Evolutionary conservation across 192 early-diverging fungal species (phyloP).

Genomic region (Spinellus fusiger): DNA sequence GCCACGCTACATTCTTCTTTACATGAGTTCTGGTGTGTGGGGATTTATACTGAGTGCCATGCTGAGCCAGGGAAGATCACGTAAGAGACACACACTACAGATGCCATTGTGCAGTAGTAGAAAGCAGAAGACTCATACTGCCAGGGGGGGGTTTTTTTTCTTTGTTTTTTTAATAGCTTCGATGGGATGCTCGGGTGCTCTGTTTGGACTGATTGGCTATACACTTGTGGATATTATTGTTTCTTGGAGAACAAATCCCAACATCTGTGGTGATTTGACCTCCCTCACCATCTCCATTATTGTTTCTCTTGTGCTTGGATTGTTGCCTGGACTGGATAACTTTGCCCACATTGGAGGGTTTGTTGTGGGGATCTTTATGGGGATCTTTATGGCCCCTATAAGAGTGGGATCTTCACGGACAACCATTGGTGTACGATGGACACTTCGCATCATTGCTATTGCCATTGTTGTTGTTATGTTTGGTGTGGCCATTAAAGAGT

Average conservation of each 20-base stretch:
- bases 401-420: constrained; percentile 16
- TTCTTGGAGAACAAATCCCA: constrained; percentile 64
- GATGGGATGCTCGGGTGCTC: constrained; percentile 51
- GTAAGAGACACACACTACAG: too few species aligned
- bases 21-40: constrained; percentile 64
- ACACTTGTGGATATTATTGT: constrained; percentile 72
- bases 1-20: constrained; percentile 56
- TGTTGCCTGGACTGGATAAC: constrained; percentile 77
- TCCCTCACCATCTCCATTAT: constrained; percentile 59
- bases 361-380: constrained; percentile 5
- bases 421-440: constrained; percentile 25
- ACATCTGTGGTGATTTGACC: constrained; percentile 61
- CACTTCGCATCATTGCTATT: constrained; percentile 30
- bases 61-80: constrained; percentile 29
- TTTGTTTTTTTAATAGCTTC: constrained; percentile 34
- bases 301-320: constrained; percentile 64
- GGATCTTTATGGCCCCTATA: constrained; percentile 1
- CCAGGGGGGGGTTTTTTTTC: constrained; percentile 1
- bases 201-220: constrained; percentile 72
- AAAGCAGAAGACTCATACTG: background rate
- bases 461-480: constrained; percentile 37
- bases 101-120: too few species aligned
- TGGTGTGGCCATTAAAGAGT: constrained; percentile 36
- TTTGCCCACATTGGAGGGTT: constrained; percentile 58
- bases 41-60: constrained; percentile 80